Base-by-base conservation (phyloP, 306 rosid species). In the Lithocarpus polystachyus region DNA sequence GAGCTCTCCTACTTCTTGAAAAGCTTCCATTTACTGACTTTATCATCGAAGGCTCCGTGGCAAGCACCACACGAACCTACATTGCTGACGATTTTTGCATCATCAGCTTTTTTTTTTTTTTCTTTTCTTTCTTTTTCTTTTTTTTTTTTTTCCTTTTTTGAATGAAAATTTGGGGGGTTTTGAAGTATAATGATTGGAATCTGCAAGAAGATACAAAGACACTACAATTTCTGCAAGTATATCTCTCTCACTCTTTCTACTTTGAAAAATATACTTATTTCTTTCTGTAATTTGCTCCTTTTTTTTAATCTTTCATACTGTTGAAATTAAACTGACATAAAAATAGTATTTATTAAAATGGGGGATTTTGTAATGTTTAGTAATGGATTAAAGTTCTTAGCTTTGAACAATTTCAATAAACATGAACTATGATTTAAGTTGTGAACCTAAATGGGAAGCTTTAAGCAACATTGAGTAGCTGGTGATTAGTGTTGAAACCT, bases 121-220 rank as follows among this genome's bases (percentile, higher is more conserved):
- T 26, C 2, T 0, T 35, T 40, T 40, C 70, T 13, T 26, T 82
- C n/a, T n/a, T n/a, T n/a, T n/a, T n/a, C n/a, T n/a, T n/a, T n/a
- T n/a, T n/a, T 77, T 19, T 13, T 23, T 2, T 5, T 11, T n/a
- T 56, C 23, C 26, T 7, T 68, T 48, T 11, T 60, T 15, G 10
- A 59, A 19, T 68, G 40, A 26, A 26, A n/a, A 14, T 19, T 37
- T 78, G 18, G 52, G 52, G 31, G 60, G 65, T 56, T 84, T 15
- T 83, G 76, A 84, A 94, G 97, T 95, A 94, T 78, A 90, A 92
- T 75, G 73, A 56, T 68, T 94, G 99, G 98, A 80, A 88, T 89
- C 69, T 88, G 12, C 89, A 84, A 81, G 92, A 88, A 73, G 98
- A 94, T 85, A 68, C 93, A 1, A 87, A 84, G 40, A 97, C 97